Percentiles rank a stretch among this genome's conserved stretches.
These are phyloP conservation scores for Mucor racemosus DNA, from an alignment of 371 early-diverging fungal species.

Conservation along the genomic window DNA sequence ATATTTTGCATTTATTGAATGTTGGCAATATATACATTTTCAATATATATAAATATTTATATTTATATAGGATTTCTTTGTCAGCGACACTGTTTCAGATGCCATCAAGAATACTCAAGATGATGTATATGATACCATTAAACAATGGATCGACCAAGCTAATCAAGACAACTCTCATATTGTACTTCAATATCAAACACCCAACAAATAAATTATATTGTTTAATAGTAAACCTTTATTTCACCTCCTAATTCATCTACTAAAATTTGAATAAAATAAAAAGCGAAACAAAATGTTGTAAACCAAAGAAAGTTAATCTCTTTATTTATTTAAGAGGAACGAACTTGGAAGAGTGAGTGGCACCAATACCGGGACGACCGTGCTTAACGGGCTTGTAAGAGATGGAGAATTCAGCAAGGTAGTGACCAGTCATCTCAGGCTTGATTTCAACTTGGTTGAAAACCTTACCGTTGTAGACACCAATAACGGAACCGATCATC, in stretches of 20 bases:
- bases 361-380: too few species aligned
- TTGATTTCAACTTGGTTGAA: too few species aligned
- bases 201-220: neutral
- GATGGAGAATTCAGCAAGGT: too few species aligned
- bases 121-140: conserved; percentile 18
- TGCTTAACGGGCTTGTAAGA: too few species aligned
- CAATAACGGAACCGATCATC: too few species aligned
- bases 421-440: too few species aligned
- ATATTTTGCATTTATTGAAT: neutral
- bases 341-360: too few species aligned
- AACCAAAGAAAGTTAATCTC: neutral
- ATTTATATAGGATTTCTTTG: conserved; percentile 27
- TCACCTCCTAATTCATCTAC: neutral
- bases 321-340: neutral
- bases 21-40: too few species aligned
- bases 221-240: neutral
- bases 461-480: too few species aligned
- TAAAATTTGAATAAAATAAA: neutral
- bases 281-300: neutral
- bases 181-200: neutral
- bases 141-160: conserved; percentile 18
- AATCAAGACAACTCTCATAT: neutral
- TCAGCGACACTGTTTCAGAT: conserved; percentile 21
- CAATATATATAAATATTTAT: too few species aligned
- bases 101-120: conserved; percentile 26